Base-by-base conservation (phyloP, 2,329 filamentous ascomycete genomes). In the Ramichloridium luteum region DNA sequence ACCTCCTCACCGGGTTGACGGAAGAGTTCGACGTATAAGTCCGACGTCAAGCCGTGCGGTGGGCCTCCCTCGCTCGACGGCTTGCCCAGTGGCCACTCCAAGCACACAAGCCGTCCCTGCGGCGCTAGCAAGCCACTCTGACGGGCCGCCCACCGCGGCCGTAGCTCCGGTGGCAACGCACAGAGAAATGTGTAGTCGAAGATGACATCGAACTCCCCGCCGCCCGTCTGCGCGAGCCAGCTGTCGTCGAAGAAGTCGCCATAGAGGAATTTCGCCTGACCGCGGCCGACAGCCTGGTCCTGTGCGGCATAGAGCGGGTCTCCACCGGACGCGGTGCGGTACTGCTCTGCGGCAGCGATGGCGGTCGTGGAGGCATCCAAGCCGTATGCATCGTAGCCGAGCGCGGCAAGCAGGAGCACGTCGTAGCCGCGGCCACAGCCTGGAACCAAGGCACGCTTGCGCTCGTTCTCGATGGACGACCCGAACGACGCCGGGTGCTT, bases 1-100 rank as follows among this genome's bases (percentile, higher is more conserved):
- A 85, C 59, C 6, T 75, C 67, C 41, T 76, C 65, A 2, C 82
- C 82, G 0, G 83, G 83, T n/a, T n/a, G n/a, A n/a, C n/a, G n/a
- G n/a, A n/a, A 65, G 45, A 88, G 74, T 39, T 74, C 75, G 46
- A 74, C 60, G 54, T 92, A 90, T 16, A 80, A 70, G 38, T 74
- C 68, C 1, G 79, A 68, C 9, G 72, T 70, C 25, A 82, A 58
- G 5, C 75, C 73, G 66, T 72, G 86, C 2, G 84, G 83, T 9
- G 84, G 83, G 0, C 84, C 83, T 6, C 66, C 66, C 6, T 68
- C 64, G 8, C 62, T 63, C 6, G 77, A 67, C 25, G 72, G 65
- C 53, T 86, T 90, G 39, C 72, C 68, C 1, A 77, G 74, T 6
- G 84, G 84, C 53, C 80, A 92, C 53, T 93, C 83, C 39, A 93